Conservation (phyloP, 331 rosid genomes). For the Pyracantha coccinea region DNA sequence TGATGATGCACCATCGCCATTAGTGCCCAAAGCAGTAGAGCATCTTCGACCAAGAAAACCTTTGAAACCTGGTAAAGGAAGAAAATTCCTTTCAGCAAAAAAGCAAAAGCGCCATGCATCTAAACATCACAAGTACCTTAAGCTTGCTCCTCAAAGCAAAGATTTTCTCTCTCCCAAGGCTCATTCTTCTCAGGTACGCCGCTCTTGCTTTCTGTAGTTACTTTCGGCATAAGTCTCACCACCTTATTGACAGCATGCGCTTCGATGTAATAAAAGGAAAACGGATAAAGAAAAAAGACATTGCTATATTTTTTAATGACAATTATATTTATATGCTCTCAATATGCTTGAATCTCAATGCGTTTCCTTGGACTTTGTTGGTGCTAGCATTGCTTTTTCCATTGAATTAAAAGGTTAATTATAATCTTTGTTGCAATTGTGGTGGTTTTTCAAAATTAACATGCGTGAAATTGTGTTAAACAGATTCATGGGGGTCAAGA, state of each 20-base stretch:
- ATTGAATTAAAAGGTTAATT: not conserved
- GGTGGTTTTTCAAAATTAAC: not conserved
- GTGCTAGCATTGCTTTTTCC: not conserved
- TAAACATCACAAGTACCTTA: constrained; percentile 31
- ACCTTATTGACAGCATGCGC: not conserved
- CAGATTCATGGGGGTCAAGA: constrained; percentile 22
- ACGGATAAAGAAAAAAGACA: not conserved
- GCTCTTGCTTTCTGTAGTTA: not conserved
- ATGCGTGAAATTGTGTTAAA: not conserved
- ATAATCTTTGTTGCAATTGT: not conserved
- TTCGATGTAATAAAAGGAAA: not conserved
- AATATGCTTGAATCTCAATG: not conserved
- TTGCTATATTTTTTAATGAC: no score
- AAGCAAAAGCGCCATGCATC: constrained; percentile 29
- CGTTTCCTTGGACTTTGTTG: not conserved
- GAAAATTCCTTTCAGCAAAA: constrained; percentile 29
- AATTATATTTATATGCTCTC: not conserved
- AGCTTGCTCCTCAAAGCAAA: constrained; percentile 29
- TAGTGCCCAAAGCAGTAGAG: constrained; percentile 20
- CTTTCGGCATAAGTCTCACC: not conserved
- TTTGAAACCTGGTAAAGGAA: constrained; percentile 27
- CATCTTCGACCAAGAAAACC: constrained; percentile 33
- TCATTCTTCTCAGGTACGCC: constrained; percentile 40
- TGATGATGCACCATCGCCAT: constrained; percentile 22
- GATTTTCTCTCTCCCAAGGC: constrained; percentile 19